phyloP scores from a whole-genome alignment of 345 rosid genomes.

The Ceriops decandra region DNA sequence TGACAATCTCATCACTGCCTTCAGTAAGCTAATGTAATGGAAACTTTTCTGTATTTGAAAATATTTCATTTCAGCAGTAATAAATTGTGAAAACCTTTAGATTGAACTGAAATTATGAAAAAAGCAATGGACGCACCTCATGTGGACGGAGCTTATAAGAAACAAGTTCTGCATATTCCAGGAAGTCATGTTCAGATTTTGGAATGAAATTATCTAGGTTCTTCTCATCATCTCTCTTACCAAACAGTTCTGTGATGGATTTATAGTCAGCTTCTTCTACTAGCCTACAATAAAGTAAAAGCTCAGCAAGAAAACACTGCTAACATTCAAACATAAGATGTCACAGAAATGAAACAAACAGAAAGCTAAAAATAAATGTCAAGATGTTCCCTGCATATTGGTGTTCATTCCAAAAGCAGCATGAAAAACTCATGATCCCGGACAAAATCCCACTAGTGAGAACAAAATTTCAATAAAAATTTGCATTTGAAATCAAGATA shows the following conservation, averaged over 20 bases:
- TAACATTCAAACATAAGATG: neutral
- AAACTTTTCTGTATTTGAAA: conserved; percentile 67
- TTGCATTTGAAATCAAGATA: too few relatives aligned
- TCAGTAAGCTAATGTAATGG: conserved; percentile 65
- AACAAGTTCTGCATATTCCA: conserved; percentile 87
- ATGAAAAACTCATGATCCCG: too few relatives aligned
- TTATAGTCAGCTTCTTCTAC: conserved; percentile 92
- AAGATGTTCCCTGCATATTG: too few relatives aligned
- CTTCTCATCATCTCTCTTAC: conserved; percentile 53
- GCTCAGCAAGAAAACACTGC: conserved; percentile 7
- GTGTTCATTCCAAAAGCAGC: too few relatives aligned
- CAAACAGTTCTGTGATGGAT: conserved; percentile 70
- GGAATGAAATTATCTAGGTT: conserved; percentile 73
- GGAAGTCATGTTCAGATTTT: conserved; percentile 84
- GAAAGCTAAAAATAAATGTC: too few relatives aligned
- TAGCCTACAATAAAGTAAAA: conserved; percentile 39
- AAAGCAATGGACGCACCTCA: conserved; percentile 49
- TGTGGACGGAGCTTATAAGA: conserved; percentile 60
- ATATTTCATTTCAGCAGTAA: conserved; percentile 1
- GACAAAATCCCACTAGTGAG: too few relatives aligned
- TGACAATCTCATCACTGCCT: conserved; percentile 80
- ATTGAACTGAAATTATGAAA: neutral
- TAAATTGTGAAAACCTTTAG: neutral
- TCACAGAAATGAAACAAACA: neutral
- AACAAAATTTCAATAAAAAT: too few relatives aligned